phyloP scores from a whole-genome alignment of 148 eudicot species.

The Salicornia ramosissima region DNA sequence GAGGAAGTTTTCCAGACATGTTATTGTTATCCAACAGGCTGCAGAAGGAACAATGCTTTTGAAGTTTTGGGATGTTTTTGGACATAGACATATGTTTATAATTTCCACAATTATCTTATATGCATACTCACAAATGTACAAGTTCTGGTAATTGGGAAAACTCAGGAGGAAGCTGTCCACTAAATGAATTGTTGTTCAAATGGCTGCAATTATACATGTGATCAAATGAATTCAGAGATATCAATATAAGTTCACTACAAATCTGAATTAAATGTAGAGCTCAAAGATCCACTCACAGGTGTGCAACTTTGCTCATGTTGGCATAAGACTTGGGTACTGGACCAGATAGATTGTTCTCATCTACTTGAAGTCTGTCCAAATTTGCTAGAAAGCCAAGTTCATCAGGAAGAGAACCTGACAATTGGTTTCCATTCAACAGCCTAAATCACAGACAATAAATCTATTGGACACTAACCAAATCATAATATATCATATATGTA shows the following conservation, averaged over 20 bases:
- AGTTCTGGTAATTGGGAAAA: constrained; percentile 52
- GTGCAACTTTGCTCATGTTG: constrained; percentile 50
- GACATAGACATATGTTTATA: background rate
- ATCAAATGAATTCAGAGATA: background rate
- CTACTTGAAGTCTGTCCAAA: constrained; percentile 66
- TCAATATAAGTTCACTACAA: background rate
- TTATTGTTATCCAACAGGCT: constrained; percentile 87
- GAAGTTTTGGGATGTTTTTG: background rate
- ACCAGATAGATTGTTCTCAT: constrained; percentile 72
- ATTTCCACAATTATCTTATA: constrained; percentile 6
- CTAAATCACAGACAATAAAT: constrained; percentile 34
- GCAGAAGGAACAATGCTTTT: constrained; percentile 24
- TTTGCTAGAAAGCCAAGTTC: constrained; percentile 68
- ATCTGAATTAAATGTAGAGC: constrained; percentile 4
- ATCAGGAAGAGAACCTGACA: constrained; percentile 66
- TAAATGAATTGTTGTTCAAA: constrained; percentile 78
- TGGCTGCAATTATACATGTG: constrained; percentile 34
- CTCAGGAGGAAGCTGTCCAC: constrained; percentile 79
- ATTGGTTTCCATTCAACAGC: constrained; percentile 78
- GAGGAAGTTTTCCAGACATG: constrained; percentile 70
- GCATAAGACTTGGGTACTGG: constrained; percentile 62
- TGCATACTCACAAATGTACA: constrained; percentile 66
- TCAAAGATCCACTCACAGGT: constrained; percentile 53
- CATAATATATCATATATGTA: background rate
- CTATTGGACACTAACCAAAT: background rate